Evolutionary conservation across 352 stramenopile species (phyloP).

Genomic region (Globisporangium orthogonon): DNA sequence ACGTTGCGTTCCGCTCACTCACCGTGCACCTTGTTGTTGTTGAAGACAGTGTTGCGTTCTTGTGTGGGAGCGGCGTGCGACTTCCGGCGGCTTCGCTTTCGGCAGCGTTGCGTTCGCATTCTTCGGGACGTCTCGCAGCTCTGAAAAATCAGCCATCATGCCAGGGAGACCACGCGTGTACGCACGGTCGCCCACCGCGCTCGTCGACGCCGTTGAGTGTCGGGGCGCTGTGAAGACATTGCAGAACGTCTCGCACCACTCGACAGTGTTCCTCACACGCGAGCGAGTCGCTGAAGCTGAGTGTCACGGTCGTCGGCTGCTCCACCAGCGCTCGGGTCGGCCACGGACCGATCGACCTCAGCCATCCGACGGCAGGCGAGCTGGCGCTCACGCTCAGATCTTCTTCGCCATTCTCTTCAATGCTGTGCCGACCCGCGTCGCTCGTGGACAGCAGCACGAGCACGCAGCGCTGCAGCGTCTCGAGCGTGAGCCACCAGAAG

Average conservation of each 20-base stretch:
- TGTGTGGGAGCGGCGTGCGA: no score
- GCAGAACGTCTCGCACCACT: constrained; percentile 2
- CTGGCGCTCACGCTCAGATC: not conserved
- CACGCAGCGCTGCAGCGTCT: constrained; percentile 18
- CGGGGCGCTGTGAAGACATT: constrained; percentile 4
- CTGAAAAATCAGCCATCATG: not conserved
- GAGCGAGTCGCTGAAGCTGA: constrained; percentile 1
- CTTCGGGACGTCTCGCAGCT: not conserved
- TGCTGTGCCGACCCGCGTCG: not conserved
- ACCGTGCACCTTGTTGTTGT: no score
- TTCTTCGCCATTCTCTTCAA: no score
- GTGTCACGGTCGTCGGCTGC: not conserved
- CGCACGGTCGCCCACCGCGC: not conserved
- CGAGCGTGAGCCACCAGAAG: constrained; percentile 17
- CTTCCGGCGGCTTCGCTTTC: no score
- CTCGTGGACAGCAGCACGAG: constrained; percentile 17
- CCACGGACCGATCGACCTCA: not conserved
- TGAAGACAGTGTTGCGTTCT: no score
- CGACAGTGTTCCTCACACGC: constrained; percentile 1
- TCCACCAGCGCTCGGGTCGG: constrained; percentile 8
- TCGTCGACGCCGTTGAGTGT: constrained; percentile 6
- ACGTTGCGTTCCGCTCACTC: no score
- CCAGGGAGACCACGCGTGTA: no score
- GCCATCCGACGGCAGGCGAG: not conserved
- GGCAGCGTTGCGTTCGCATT: not conserved